Evolutionary conservation across 345 rosid species (phyloP).

Genomic region (Eucalyptus marginata): DNA sequence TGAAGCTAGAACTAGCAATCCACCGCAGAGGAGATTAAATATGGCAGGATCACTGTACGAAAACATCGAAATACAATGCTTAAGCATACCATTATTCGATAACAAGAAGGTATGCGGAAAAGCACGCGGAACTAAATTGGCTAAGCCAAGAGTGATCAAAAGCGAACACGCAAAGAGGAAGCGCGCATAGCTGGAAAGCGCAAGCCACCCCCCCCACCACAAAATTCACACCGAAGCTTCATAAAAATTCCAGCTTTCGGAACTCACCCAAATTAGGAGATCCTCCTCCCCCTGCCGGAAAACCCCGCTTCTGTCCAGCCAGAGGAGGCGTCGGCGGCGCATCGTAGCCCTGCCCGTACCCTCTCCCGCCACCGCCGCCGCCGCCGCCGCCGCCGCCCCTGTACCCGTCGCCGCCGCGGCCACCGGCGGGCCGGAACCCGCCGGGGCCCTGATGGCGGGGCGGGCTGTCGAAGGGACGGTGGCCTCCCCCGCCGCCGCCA

Average conservation of each 20-base stretch:
- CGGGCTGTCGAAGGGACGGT: conserved; percentile 50
- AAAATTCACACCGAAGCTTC: background rate
- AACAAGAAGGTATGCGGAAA: background rate
- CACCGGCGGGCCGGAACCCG: conserved; percentile 18
- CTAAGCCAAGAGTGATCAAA: background rate
- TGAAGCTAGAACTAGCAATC: background rate
- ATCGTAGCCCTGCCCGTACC: conserved; percentile 12
- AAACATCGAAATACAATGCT: background rate
- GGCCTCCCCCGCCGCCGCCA: conserved; percentile 16
- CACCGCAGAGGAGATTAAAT: background rate
- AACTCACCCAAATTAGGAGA: background rate
- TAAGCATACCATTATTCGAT: background rate
- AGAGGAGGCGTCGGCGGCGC: background rate
- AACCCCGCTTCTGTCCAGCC: background rate
- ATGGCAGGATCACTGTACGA: background rate
- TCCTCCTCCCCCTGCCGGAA: background rate
- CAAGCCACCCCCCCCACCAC: background rate
- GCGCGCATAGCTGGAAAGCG: background rate
- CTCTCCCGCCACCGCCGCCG: conserved; percentile 1
- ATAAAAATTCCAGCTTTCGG: background rate
- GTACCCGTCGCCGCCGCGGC: conserved; percentile 4
- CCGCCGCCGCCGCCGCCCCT: conserved; percentile 8
- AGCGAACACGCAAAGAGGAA: background rate
- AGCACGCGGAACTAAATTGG: background rate
- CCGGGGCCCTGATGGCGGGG: conserved; percentile 28